Evolutionary conservation across 179 eudicot genomes (phyloP), one percentile per base, ranked within the genome.

Genomic region (Gypsophila paniculata): DNA sequence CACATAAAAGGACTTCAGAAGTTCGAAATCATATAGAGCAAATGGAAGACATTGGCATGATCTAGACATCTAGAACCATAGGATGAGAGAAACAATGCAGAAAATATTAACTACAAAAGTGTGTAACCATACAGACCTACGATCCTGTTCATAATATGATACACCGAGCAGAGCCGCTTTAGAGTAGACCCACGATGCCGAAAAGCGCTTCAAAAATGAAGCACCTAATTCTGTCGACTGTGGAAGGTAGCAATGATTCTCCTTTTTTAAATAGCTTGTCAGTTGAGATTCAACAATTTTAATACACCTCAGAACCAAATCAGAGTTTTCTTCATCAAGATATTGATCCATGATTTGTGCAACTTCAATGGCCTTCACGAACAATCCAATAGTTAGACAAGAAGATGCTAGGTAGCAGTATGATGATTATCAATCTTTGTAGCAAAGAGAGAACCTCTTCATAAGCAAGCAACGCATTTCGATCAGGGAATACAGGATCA

Each of bases 331-430:
- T 77, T 84, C 90, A 81, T 91, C 96, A 80, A 93, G 85, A 69
- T 93, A 81, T 74, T 93, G 83, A 80, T 87, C 98, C 85, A 93
- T 89, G 66, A 89, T 83, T 82, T 91, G 97, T 61, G 98, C 92
- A 78, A 93, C 85, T 81, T 86, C 93, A 81, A 91, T 79, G 61
- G 98, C 98, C 98, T 93, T 77, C 25, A 65, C 59, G 26, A 60
- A 61, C 26, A 22, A 73, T 66, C 26, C 21, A 61, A 55, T 36
- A n/a, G 61, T 71, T 59, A 76, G 74, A 59, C 73, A 68, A 63
- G 26, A 65, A 61, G 19, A 65, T 46, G 18, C 9, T 8, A 21
- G 51, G 22, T 54, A 53, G 2, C 25, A 29, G 17, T 25, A 51
- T 51, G 25, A 29, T 15, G 26, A 68, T 23, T 51, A 49, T 29